phyloP scores from a whole-genome alignment of 1,284 basidiomycete species.

The Meira nashicola region DNA sequence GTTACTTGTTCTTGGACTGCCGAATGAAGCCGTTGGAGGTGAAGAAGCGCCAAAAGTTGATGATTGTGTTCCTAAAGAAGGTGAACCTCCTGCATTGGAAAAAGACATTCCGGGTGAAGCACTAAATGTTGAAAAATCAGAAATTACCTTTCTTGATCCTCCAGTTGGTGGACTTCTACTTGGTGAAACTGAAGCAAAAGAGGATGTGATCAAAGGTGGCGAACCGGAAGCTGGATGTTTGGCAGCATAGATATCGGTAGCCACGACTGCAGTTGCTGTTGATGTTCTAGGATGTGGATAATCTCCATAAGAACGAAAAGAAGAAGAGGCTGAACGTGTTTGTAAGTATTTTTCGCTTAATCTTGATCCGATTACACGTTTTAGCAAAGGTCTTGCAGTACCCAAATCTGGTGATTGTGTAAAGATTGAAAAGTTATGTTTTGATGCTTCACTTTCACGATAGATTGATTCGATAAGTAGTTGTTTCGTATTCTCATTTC shows the following conservation, averaged over 20 bases:
- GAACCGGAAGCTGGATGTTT: conserved; percentile 3
- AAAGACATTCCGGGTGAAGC: conserved; percentile 42
- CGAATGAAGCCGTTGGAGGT: not conserved
- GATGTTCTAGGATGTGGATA: conserved; percentile 24
- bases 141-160: conserved; percentile 31
- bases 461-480: conserved; percentile 93
- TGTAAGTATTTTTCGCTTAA: conserved; percentile 47
- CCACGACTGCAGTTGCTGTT: conserved; percentile 1
- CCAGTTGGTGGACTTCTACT: not conserved
- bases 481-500: conserved; percentile 95
- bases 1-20: conserved; percentile 1
- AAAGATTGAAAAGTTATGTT: conserved; percentile 85
- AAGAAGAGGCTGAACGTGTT: conserved; percentile 29
- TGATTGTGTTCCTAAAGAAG: conserved; percentile 12
- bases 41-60: conserved; percentile 8
- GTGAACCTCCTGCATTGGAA: conserved; percentile 23
- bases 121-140: conserved; percentile 41
- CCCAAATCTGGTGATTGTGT: conserved; percentile 67
- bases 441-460: conserved; percentile 58
- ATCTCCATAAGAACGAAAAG: conserved; percentile 33
- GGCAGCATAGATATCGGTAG: conserved; percentile 5
- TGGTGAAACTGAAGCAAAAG: not conserved
- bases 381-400: conserved; percentile 72
- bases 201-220: not conserved
- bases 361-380: conserved; percentile 61